Percentiles rank a stretch among this genome's conserved stretches.
phyloP scores from a whole-genome alignment of 140 eudicot genomes.

The Flaveria floridana region DNA sequence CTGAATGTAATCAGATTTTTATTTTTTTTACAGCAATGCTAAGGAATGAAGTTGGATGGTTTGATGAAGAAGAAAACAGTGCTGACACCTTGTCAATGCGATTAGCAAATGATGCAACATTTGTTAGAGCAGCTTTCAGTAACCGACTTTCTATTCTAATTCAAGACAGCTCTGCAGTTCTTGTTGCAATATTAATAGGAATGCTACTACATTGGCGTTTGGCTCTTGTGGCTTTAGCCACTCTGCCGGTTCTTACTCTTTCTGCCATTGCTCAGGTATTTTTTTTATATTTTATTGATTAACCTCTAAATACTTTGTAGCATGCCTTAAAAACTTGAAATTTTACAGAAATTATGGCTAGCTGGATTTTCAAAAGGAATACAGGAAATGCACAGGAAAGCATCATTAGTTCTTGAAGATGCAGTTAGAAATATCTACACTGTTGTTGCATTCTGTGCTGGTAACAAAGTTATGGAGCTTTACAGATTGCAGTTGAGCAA shows the following conservation, averaged over 20 bases:
- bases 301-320: background rate
- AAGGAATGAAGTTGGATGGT: slow-evolving; percentile 99
- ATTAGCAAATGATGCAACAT: slow-evolving; percentile 96
- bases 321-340: background rate
- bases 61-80: slow-evolving; percentile 91
- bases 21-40: slow-evolving; percentile 67
- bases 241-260: slow-evolving; percentile 75
- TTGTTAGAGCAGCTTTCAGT: slow-evolving; percentile 95
- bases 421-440: slow-evolving; percentile 93
- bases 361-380: slow-evolving; percentile 97
- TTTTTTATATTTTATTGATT: background rate
- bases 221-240: slow-evolving; percentile 88
- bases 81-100: slow-evolving; percentile 95
- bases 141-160: slow-evolving; percentile 83
- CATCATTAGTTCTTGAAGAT: slow-evolving; percentile 93
- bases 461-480: slow-evolving; percentile 96
- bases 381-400: slow-evolving; percentile 98
- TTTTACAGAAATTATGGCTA: slow-evolving; percentile 85
- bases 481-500: slow-evolving; percentile 65
- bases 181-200: slow-evolving; percentile 81
- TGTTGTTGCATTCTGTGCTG: slow-evolving; percentile 93
- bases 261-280: slow-evolving; percentile 95
- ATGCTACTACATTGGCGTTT: slow-evolving; percentile 82
- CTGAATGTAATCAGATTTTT: background rate
- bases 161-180: slow-evolving; percentile 84